Conservation (phyloP, 164 flowering plant genomes). For the Liriodendron chinense region DNA sequence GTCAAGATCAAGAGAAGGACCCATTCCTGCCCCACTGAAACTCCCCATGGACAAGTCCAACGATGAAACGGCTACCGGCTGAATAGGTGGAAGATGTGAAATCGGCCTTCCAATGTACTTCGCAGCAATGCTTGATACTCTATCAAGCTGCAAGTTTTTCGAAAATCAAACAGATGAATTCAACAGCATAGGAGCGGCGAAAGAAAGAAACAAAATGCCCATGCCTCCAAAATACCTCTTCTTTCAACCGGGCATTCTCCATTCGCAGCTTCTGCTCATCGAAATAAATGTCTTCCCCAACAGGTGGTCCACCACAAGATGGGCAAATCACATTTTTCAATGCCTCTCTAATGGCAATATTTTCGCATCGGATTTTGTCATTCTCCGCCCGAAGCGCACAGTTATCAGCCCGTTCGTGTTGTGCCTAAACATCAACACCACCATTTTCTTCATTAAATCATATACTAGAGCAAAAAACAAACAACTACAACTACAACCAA, state of each 20-base stretch:
- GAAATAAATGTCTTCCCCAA: conserved; percentile 56
- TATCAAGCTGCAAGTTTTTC: conserved; percentile 54
- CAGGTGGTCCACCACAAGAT: conserved; percentile 74
- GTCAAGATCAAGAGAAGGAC: conserved; percentile 73
- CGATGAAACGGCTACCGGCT: conserved; percentile 56
- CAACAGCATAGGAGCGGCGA: neutral
- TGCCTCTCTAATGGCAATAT: conserved; percentile 79
- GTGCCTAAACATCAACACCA: conserved; percentile 41
- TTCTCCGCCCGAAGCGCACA: conserved; percentile 65
- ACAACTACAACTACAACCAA: neutral
- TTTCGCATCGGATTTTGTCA: conserved; percentile 78
- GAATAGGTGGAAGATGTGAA: conserved; percentile 69
- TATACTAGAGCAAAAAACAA: neutral
- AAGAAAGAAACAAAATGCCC: neutral
- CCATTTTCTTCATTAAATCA: neutral
- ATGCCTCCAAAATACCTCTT: conserved; percentile 20
- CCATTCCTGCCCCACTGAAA: conserved; percentile 35
- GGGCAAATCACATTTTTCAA: conserved; percentile 80
- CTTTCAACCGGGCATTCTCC: conserved; percentile 53
- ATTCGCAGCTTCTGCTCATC: conserved; percentile 76
- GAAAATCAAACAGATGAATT: neutral
- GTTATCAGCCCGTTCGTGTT: conserved; percentile 75
- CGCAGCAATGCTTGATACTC: conserved; percentile 76
- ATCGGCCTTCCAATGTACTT: conserved; percentile 86
- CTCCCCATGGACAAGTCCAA: conserved; percentile 62